Conservation (phyloP, 331 rosid species). For the Arachis monticola region DNA sequence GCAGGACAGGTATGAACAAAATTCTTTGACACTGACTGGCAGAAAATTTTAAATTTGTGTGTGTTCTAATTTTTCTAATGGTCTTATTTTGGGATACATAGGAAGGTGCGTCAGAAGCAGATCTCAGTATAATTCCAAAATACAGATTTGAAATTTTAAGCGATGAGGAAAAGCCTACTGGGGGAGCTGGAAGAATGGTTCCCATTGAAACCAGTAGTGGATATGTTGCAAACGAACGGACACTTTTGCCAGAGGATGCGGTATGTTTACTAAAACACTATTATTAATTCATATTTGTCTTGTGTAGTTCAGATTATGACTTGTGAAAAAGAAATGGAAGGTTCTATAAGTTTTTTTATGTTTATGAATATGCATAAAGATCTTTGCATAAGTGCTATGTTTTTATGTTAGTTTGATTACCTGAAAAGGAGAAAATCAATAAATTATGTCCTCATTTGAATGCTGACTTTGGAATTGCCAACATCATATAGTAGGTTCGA, state of each 20-base stretch:
- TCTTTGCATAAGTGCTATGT: slow-evolving; percentile 16
- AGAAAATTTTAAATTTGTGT: slow-evolving; percentile 5
- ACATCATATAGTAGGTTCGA: slow-evolving; percentile 7
- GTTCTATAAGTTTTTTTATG: slow-evolving; percentile 15
- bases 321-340: slow-evolving; percentile 32
- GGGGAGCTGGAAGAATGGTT: slow-evolving; percentile 89
- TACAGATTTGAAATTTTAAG: slow-evolving; percentile 58
- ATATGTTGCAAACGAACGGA: slow-evolving; percentile 66
- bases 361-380: slow-evolving; percentile 27
- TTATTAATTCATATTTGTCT: slow-evolving; percentile 4
- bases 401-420: slow-evolving; percentile 14
- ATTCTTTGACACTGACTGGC: slow-evolving; percentile 22
- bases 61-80: slow-evolving; percentile 41
- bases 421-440: background rate
- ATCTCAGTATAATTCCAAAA: slow-evolving; percentile 74
- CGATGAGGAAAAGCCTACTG: slow-evolving; percentile 59
- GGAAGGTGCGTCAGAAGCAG: slow-evolving; percentile 98
- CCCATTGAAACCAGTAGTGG: slow-evolving; percentile 69
- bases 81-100: slow-evolving; percentile 44
- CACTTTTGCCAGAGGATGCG: slow-evolving; percentile 88
- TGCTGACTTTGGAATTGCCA: background rate
- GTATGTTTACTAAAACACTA: slow-evolving; percentile 53
- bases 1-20: slow-evolving; percentile 85
- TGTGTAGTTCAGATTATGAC: slow-evolving; percentile 9
- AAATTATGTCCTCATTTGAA: slow-evolving; percentile 5